A percentile compares a stretch with the other conserved stretches of the same genome.
These are phyloP conservation scores for Diospyros lotus DNA, from an alignment of 148 eudicot species.

Conservation along the genomic window DNA sequence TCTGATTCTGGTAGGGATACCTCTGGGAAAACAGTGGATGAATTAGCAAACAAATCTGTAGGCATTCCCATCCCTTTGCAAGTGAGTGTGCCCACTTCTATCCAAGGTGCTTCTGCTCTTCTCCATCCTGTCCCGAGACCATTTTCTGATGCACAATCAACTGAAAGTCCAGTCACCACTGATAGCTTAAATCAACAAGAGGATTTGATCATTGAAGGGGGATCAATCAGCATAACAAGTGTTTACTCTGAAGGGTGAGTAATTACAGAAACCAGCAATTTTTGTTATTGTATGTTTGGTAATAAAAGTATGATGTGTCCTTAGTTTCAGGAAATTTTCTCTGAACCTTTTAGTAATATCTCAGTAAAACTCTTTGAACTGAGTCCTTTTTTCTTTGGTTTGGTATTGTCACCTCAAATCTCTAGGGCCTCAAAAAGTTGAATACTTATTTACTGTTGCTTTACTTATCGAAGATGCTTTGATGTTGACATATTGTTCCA, in stretches of 20 bases:
- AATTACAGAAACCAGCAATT: background rate
- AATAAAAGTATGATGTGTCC: background rate
- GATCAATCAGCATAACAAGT: slow-evolving; percentile 75
- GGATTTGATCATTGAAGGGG: slow-evolving; percentile 69
- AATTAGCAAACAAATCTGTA: slow-evolving; percentile 38
- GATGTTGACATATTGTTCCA: background rate
- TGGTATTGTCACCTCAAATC: background rate
- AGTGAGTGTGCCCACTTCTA: slow-evolving; percentile 29
- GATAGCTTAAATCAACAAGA: slow-evolving; percentile 44
- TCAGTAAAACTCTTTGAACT: background rate
- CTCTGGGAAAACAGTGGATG: slow-evolving; percentile 37
- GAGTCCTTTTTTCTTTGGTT: background rate
- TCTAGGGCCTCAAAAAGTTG: background rate
- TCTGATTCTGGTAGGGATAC: slow-evolving; percentile 37
- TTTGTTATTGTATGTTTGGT: background rate
- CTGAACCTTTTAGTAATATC: background rate
- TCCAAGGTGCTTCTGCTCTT: slow-evolving; percentile 37
- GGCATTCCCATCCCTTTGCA: slow-evolving; percentile 37
- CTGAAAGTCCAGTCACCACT: slow-evolving; percentile 29
- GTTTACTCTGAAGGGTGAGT: slow-evolving; percentile 80
- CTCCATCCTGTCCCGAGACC: slow-evolving; percentile 40
- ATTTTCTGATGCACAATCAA: slow-evolving; percentile 35
- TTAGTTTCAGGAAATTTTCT: background rate
- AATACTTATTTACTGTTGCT: background rate
- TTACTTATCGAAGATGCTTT: background rate